These are phyloP conservation scores for Aspergillus japonicus DNA, from an alignment of 2,329 filamentous ascomycete species.

Conservation along the genomic window DNA sequence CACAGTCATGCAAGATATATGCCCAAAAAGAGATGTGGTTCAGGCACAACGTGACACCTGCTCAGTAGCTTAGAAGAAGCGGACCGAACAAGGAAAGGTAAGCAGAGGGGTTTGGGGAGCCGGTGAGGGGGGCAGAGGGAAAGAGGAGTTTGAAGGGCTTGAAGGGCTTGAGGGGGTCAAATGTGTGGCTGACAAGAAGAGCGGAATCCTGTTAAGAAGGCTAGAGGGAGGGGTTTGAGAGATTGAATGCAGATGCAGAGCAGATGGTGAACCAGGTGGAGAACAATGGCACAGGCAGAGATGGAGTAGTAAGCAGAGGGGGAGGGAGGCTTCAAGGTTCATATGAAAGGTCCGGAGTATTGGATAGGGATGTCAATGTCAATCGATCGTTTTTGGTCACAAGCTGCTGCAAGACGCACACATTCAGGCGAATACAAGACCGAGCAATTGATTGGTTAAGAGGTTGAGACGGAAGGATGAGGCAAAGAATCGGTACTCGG, in stretches of 20 bases:
- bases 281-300: background rate
- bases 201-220: background rate
- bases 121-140: background rate
- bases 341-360: background rate
- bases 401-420: too few relatives aligned
- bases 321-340: background rate
- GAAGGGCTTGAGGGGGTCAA: background rate
- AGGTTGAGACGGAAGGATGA: background rate
- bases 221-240: background rate
- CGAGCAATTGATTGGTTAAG: background rate
- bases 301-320: constrained; percentile 6
- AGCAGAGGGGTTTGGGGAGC: constrained; percentile 7
- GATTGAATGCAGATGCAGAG: background rate
- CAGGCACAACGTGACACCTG: constrained; percentile 11
- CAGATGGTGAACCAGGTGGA: background rate
- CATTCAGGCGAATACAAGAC: background rate
- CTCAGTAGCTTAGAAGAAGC: background rate
- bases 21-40: constrained; percentile 9
- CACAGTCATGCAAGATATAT: constrained; percentile 17
- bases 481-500: background rate
- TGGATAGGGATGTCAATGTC: too few relatives aligned
- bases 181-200: constrained; percentile 8
- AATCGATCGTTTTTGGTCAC: too few relatives aligned
- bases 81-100: constrained; percentile 4
- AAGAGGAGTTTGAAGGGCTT: constrained; percentile 7